Evolutionary conservation across 78 protist species (phyloP).

Genomic region (Dictyostelium intermedium): DNA sequence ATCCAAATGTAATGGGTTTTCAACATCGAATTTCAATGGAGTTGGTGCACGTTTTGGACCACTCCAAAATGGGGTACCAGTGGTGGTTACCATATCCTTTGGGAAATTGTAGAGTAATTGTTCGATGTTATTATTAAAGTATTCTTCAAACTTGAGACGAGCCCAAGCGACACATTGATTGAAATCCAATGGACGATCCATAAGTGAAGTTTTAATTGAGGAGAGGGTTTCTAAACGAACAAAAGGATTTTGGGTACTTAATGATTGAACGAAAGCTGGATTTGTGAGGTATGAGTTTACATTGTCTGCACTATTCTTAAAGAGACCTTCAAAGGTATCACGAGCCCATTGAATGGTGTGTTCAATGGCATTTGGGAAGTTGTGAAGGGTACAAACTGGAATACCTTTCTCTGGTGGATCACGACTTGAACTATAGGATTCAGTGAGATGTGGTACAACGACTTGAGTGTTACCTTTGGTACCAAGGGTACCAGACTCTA

Average conservation of each 20-base stretch:
- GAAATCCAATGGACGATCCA: constrained; percentile 81
- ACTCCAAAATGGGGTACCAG: constrained; percentile 93
- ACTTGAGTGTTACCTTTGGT: constrained; percentile 97
- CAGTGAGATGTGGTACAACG: constrained; percentile 97
- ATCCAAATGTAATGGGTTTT: constrained; percentile 84
- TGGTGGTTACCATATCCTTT: constrained; percentile 90
- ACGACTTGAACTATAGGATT: constrained; percentile 92
- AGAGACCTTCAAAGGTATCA: constrained; percentile 93
- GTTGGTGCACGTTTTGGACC: constrained; percentile 93
- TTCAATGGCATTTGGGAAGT: constrained; percentile 97
- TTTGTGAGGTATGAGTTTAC: constrained; percentile 87
- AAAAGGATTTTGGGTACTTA: constrained; percentile 2
- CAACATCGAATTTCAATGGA: constrained; percentile 85
- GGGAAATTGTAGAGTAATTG: constrained; percentile 98
- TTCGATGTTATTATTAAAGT: constrained; percentile 86
- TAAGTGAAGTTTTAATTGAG: constrained; percentile 36
- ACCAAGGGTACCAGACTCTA: constrained; percentile 98
- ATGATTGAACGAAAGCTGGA: constrained; percentile 37
- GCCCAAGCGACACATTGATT: constrained; percentile 98
- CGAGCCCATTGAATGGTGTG: constrained; percentile 93
- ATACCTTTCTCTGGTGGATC: constrained; percentile 98
- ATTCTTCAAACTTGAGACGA: constrained; percentile 93
- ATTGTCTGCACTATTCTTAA: constrained; percentile 79
- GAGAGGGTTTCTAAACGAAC: constrained; percentile 79
- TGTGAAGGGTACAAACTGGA: constrained; percentile 98